Evolutionary conservation across 306 rosid species (phyloP).

Genomic region (Pyrus pyrifolia): DNA sequence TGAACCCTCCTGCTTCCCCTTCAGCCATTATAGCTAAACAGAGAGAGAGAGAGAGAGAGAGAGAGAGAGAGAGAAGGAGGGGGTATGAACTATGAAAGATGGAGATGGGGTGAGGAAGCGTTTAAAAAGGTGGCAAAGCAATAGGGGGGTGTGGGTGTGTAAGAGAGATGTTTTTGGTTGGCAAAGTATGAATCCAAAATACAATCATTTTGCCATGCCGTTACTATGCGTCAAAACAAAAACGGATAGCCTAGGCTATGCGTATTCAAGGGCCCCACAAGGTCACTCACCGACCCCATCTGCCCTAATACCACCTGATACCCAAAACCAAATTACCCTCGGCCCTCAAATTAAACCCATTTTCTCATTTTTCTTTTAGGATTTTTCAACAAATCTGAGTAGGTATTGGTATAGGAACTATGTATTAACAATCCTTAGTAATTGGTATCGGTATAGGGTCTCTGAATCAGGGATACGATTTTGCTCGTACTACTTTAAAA

Average conservation of each 20-base stretch:
- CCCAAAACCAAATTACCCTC: background rate
- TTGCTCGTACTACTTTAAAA: background rate
- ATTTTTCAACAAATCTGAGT: background rate
- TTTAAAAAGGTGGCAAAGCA: conserved; percentile 26
- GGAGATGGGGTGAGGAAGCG: background rate
- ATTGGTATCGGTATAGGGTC: background rate
- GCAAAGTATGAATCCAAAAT: conserved; percentile 25
- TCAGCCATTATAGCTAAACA: conserved; percentile 3
- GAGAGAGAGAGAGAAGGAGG: too few relatives aligned
- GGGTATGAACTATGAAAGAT: background rate
- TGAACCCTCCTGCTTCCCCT: background rate
- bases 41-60: background rate
- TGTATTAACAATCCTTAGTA: background rate
- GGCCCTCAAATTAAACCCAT: background rate
- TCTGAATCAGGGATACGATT: background rate
- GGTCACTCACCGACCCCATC: conserved; percentile 3
- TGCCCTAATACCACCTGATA: background rate
- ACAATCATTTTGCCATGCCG: conserved; percentile 44
- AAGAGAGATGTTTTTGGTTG: background rate
- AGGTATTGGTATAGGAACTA: background rate
- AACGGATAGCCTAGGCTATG: conserved; percentile 22
- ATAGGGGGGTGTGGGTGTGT: background rate
- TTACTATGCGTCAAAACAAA: conserved; percentile 32
- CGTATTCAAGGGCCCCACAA: conserved; percentile 28
- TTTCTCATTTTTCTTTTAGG: background rate